These are phyloP conservation scores for Neckera pumila DNA, from an alignment of 225 moss, liverwort and hornwort species.

Conservation along the genomic window DNA sequence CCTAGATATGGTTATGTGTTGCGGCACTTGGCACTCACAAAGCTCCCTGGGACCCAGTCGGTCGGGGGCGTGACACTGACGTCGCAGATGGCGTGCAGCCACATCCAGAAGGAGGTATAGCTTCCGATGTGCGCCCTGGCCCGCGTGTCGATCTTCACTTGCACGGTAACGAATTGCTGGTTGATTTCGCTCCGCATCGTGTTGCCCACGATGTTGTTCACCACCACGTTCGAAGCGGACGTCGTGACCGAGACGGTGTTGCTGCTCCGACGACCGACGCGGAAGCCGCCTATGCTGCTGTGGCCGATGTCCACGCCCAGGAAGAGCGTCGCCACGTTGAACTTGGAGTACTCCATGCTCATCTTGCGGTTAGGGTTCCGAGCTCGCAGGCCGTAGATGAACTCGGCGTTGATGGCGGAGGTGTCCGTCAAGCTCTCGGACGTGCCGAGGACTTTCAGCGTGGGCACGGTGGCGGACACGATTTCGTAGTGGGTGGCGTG, in stretches of 20 bases:
- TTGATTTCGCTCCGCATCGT: not conserved
- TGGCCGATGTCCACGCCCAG: conserved; percentile 20
- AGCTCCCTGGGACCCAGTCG: not conserved
- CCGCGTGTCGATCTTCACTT: conserved; percentile 13
- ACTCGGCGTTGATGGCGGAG: not conserved
- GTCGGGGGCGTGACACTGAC: conserved; percentile 5
- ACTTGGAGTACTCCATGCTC: conserved; percentile 19
- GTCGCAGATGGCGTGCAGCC: conserved; percentile 21
- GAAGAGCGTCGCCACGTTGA: conserved; percentile 23
- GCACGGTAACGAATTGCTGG: not conserved
- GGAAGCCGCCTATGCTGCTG: conserved; percentile 1
- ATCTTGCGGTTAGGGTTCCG: conserved; percentile 20
- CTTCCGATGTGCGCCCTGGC: conserved; percentile 10
- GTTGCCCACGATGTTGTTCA: conserved; percentile 8
- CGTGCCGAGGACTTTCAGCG: not conserved
- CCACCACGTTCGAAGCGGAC: not conserved
- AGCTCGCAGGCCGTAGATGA: conserved; percentile 9
- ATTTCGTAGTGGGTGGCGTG: conserved; percentile 20
- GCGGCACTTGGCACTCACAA: not conserved
- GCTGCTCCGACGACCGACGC: not conserved
- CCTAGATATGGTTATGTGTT: not conserved
- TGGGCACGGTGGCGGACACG: conserved; percentile 6
- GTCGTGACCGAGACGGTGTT: not conserved
- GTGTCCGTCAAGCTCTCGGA: not conserved
- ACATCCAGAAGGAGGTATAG: conserved; percentile 31